Base-by-base conservation (phyloP, 164 flowering plant genomes). In the Aristolochia contorta region DNA sequence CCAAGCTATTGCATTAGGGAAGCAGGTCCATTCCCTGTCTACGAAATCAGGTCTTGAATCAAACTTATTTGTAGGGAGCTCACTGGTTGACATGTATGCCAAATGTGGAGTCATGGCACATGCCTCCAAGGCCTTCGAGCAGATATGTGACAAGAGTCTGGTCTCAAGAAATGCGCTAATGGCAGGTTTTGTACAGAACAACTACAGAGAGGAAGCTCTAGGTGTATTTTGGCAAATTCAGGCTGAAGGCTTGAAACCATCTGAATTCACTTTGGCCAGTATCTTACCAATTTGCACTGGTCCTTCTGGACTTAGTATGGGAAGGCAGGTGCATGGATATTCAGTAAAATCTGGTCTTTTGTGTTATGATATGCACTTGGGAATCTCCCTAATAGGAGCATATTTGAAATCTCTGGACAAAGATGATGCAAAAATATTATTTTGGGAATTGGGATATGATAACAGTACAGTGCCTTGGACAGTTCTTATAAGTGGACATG, bases 61-160 rank as follows among this genome's bases (percentile, higher is more conserved):
- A 23, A 78, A 81, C 61, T 77, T 80, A 23, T 90, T 79, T 72
- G 76, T 83, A 33, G 95, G 86, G 61, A 84, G 97, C 77, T 81
- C 97, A 51, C 79, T 93, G 52, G 68, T 90, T 69, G 94, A 85
- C 77, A 84, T 93, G 97, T 93, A 90, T 71, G 80, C 73, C 6
- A 93, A 90, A 73, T 85, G 96, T 72, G 94, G 82, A 33, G 71
- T 56, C 54, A 62, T 77, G 63, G 74, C n/a, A 14, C 67, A 69
- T 66, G 91, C 96, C 45, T 56, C 47, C 48, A 66, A 68, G 57
- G 80, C 81, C 63, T 61, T 82, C 21, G 51, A 59, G 63, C 47
- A 61, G 65, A 83, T 88, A 90, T 86, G 89, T 25, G 65, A 68
- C 43, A 64, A 71, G 54, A 82, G 78, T 58, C 82, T 86, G 53